phyloP scores from a whole-genome alignment of 768 basidiomycete genomes.

The Termitomyces sp. region DNA sequence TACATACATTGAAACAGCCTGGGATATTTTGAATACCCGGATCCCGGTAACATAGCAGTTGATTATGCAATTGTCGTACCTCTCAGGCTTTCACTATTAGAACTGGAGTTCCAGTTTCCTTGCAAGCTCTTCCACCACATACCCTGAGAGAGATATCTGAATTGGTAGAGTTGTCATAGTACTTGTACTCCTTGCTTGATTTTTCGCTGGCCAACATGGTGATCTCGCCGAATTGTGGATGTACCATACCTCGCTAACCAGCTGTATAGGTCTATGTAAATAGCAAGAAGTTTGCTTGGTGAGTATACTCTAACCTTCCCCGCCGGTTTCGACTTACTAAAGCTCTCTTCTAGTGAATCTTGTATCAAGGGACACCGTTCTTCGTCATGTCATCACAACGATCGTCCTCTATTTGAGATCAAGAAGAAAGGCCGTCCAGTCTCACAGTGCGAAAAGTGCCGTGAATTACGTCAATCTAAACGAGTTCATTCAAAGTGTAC shows the following conservation, averaged over 20 bases:
- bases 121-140: neutral
- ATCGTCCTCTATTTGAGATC: constrained; percentile 87
- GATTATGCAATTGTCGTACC: neutral
- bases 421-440: constrained; percentile 92
- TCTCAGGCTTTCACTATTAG: neutral
- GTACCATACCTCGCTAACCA: neutral
- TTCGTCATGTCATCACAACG: constrained; percentile 80
- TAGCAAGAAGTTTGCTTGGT: constrained; percentile 77
- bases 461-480: constrained; percentile 74
- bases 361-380: constrained; percentile 96
- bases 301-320: constrained; percentile 12
- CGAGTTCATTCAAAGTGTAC: constrained; percentile 80
- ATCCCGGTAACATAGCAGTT: neutral
- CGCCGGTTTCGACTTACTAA: constrained; percentile 3
- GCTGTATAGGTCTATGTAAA: constrained; percentile 60
- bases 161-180: neutral
- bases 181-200: neutral
- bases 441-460: constrained; percentile 84
- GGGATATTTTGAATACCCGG: neutral
- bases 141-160: neutral
- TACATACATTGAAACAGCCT: neutral
- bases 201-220: constrained; percentile 8
- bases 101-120: neutral
- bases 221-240: neutral
- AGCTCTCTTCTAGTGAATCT: constrained; percentile 53